phyloP scores from a whole-genome alignment of 2,329 filamentous ascomycete genomes.

The Aspergillus ustus region DNA sequence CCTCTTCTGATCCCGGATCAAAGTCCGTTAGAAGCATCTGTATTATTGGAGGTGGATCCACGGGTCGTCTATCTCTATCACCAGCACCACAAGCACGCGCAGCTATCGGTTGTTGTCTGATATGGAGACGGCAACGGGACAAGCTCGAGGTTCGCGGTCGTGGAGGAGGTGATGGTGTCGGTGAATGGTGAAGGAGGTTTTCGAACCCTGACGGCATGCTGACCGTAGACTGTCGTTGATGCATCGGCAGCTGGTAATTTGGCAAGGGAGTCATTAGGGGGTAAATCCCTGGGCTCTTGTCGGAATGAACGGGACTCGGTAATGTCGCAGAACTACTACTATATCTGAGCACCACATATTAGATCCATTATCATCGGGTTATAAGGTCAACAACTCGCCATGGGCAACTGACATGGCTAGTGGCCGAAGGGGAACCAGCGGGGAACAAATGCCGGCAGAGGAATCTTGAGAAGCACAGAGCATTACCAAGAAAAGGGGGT shows the following conservation, averaged over 20 bases:
- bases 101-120: constrained; percentile 53
- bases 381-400: background rate
- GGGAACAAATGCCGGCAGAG: background rate
- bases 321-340: constrained; percentile 34
- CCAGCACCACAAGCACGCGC: constrained; percentile 53
- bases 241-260: constrained; percentile 23
- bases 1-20: constrained; percentile 42
- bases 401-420: background rate
- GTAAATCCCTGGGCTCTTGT: constrained; percentile 29
- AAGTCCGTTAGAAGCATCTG: constrained; percentile 53
- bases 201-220: constrained; percentile 44
- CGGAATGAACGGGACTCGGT: constrained; percentile 35
- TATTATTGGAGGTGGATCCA: constrained; percentile 54
- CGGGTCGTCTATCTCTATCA: constrained; percentile 51
- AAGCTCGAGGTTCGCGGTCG: constrained; percentile 27
- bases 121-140: constrained; percentile 45
- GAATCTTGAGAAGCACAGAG: background rate
- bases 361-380: constrained; percentile 18
- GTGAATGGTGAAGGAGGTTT: constrained; percentile 40
- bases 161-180: constrained; percentile 28
- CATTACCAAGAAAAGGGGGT: constrained; percentile 17
- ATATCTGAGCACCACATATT: constrained; percentile 27
- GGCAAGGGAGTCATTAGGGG: constrained; percentile 16
- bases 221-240: constrained; percentile 24
- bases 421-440: background rate